Conservation (phyloP, 768 basidiomycete genomes). For the Termitomyces sp. region DNA sequence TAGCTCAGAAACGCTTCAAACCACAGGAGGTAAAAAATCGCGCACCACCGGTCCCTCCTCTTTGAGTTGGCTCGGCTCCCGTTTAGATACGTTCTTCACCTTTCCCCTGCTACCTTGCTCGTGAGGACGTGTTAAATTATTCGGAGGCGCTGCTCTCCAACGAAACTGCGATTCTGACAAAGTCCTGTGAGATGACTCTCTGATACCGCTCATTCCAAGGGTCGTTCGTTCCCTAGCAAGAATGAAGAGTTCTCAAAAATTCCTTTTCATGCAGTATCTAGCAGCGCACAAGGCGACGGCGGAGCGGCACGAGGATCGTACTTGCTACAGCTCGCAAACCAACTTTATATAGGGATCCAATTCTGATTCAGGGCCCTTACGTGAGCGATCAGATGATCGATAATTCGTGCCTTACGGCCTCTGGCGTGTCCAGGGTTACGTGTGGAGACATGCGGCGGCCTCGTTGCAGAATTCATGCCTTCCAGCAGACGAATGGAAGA, state of each 20-base stretch:
- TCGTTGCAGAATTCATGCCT: neutral
- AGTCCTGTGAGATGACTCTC: neutral
- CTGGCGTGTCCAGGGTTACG: neutral
- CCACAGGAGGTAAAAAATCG: neutral
- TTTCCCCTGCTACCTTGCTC: neutral
- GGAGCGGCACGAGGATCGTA: neutral
- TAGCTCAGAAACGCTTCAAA: neutral
- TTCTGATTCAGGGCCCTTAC: constrained; percentile 1
- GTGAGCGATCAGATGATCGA: constrained; percentile 6
- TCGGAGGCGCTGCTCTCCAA: constrained; percentile 1
- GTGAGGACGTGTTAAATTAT: neutral
- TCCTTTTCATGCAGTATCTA: neutral
- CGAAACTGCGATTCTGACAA: constrained; percentile 5
- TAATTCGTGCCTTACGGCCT: neutral
- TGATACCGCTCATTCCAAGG: neutral
- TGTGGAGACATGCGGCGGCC: neutral
- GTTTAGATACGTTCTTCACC: neutral
- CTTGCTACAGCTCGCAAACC: neutral
- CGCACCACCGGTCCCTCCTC: neutral
- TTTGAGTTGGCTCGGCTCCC: neutral
- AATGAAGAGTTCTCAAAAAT: neutral
- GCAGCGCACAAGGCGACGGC: neutral
- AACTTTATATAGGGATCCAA: constrained; percentile 1
- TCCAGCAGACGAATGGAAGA: neutral
- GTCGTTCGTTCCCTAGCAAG: neutral